These are phyloP conservation scores for Paecilomyces fulvus DNA, from an alignment of 2,329 filamentous ascomycete species.

Conservation along the genomic window DNA sequence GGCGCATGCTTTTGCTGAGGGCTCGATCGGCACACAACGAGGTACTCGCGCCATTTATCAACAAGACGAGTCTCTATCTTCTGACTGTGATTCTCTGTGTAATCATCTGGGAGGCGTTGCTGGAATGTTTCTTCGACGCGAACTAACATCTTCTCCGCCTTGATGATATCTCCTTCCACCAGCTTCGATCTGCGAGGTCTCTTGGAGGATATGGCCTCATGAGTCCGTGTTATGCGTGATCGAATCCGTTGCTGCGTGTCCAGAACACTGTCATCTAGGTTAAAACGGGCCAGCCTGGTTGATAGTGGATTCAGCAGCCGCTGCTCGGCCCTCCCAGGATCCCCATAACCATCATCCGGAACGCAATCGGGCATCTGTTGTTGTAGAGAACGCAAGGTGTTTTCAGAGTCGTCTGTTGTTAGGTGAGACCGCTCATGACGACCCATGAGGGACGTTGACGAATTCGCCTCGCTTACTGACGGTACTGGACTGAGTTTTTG, in stretches of 20 bases:
- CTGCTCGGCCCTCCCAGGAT: conserved; percentile 8
- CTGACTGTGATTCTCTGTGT: conserved; percentile 55
- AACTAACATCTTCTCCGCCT: conserved; percentile 61
- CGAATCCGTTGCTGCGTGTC: conserved; percentile 33
- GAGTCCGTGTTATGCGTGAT: conserved; percentile 28
- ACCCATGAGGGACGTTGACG: conserved; percentile 25
- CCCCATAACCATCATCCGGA: conserved; percentile 18
- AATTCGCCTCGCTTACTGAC: conserved; percentile 22
- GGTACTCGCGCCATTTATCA: conserved; percentile 59
- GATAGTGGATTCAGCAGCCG: conserved; percentile 13
- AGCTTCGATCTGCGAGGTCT: conserved; percentile 29
- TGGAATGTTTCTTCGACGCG: conserved; percentile 48
- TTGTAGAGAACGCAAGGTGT: conserved; percentile 16
- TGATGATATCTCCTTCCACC: conserved; percentile 54
- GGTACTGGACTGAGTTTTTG: conserved; percentile 11
- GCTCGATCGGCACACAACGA: conserved; percentile 53
- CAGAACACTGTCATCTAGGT: conserved; percentile 35
- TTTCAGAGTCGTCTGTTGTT: conserved; percentile 15
- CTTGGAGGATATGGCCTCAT: conserved; percentile 25
- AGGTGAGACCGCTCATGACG: conserved; percentile 6
- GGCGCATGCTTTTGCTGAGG: conserved; percentile 43
- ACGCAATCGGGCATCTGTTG: conserved; percentile 20
- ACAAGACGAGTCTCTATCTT: conserved; percentile 49
- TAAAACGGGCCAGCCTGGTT: conserved; percentile 35
- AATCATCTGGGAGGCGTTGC: conserved; percentile 49